Base-by-base conservation (phyloP, 176 grass and related monocot genomes). In the Cenchrus americanus region DNA sequence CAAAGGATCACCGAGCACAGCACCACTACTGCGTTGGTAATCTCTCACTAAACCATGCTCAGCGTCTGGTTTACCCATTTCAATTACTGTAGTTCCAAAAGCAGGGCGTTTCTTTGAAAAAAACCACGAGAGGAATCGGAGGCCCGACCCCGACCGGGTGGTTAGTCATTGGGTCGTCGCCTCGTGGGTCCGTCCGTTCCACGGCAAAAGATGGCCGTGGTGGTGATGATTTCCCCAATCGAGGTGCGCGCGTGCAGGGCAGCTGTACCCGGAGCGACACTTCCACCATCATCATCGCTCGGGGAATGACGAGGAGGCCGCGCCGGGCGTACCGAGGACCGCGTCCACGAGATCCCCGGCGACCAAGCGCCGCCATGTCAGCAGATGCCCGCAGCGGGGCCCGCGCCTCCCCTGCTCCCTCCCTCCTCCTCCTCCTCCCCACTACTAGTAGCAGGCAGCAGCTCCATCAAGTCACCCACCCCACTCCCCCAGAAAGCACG, bases 401-500 rank as follows among this genome's bases (percentile, higher is more conserved):
- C 73, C 55, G 5, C 75, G 7, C 73, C 52, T 58, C 5, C 51
- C 27, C 54, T 66, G 18, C 65, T 77, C 76, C 46, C 67, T n/a
- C 27, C 48, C 57, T 13, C 6, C 3, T 37, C 34, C 44, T 26
- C n/a, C 46, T 30, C 15, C 71, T 8, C 47, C 6, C 71, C 3
- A 78, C 80, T 62, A 57, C n/a, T n/a, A n/a, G n/a, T n/a, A n/a
- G n/a, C n/a, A n/a, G n/a, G 67, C 59, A 61, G 75, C 52, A 65
- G 66, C 58, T 69, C 81, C 80, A 72, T 84, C 87, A 80, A 57
- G 69, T 84, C 69, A 80, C 75, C 87, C 41, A 77, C 80, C 87
- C 49, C 81, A 68, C 51, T 44, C 15, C 40, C 49, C 22, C 42
- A 17, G 34, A 37, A 50, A 34, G 11, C 32, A 26, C 69, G n/a